phyloP scores from a whole-genome alignment of 116 monocot genomes.

The Papilionanthe hybrid region DNA sequence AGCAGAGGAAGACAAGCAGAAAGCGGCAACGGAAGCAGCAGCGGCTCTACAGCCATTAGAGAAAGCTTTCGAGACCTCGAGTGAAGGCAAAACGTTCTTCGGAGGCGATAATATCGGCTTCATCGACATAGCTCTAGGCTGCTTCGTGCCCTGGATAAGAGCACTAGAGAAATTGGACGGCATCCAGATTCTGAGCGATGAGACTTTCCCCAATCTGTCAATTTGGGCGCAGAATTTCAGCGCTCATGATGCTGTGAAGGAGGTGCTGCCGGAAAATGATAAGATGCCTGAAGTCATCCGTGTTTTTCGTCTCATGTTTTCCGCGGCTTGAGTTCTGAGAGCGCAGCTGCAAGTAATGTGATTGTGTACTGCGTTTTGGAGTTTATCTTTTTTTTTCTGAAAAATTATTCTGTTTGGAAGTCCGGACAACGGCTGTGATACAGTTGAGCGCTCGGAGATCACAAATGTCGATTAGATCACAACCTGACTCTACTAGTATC shows the following conservation, averaged over 20 bases:
- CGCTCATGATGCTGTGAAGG: background rate
- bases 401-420: too few species aligned
- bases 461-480: too few species aligned
- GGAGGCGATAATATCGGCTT: conserved; percentile 5
- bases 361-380: too few species aligned
- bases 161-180: background rate
- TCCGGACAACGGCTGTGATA: too few species aligned
- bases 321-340: too few species aligned
- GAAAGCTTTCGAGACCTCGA: conserved; percentile 10
- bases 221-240: background rate
- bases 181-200: background rate
- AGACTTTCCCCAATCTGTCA: background rate
- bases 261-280: background rate
- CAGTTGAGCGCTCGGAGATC: too few species aligned
- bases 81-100: conserved; percentile 17
- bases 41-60: conserved; percentile 14
- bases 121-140: background rate
- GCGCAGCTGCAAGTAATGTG: too few species aligned
- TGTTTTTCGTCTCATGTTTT: background rate
- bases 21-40: background rate
- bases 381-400: too few species aligned
- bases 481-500: too few species aligned
- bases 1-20: background rate
- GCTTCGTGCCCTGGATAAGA: background rate
- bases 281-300: background rate